Evolutionary conservation across 1,284 basidiomycete genomes (phyloP), one percentile per base, ranked within the genome.

Genomic region (Marasmius sp.): DNA sequence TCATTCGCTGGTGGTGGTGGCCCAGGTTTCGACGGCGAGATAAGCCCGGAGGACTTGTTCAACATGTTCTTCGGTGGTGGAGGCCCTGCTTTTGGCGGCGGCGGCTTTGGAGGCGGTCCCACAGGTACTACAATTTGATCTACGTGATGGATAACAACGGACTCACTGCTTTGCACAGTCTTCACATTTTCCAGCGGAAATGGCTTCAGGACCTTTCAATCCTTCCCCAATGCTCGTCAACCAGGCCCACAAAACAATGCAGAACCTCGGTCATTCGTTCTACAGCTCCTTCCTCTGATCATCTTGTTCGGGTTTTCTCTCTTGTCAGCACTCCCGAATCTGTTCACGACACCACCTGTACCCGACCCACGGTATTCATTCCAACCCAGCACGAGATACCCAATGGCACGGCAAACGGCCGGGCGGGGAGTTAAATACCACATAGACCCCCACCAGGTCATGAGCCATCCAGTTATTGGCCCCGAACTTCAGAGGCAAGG

Each of bases 11-110:
- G 85, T 66, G 79, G 80, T 39, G 75, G 79, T 49, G 80, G 81
- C 5, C 79, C 77, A 27, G 74, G 78, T 1, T 92, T 91, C 68
- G 92, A 93, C 10, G 88, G 88, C 58, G 96, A 98, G 72, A 82
- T 99, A 68, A 95, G 93, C 63, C 95, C 97, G 0, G 95, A 98
- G 76, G 97, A 99, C 66, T 73, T 99, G 59, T 99, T 99, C 83
- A 97, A 98, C 72, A 96, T 97, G 93, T 98, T 99, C 85, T 99
- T 99, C 73, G 95, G 94, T 22, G 90, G 91, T 18, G 88, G 75
- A 63, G 83, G 84, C 59, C 77, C 77, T 57, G 74, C 74, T 43
- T 78, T 81, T 64, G 79, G 76, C 56, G 74, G 70, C n/a, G 64
- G 75, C 16, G 64, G 75, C 38, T 80, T 79, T 63, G 81, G 84